These are phyloP conservation scores for Fusarium avenaceum DNA, from an alignment of 2,329 filamentous ascomycete genomes.

Conservation along the genomic window DNA sequence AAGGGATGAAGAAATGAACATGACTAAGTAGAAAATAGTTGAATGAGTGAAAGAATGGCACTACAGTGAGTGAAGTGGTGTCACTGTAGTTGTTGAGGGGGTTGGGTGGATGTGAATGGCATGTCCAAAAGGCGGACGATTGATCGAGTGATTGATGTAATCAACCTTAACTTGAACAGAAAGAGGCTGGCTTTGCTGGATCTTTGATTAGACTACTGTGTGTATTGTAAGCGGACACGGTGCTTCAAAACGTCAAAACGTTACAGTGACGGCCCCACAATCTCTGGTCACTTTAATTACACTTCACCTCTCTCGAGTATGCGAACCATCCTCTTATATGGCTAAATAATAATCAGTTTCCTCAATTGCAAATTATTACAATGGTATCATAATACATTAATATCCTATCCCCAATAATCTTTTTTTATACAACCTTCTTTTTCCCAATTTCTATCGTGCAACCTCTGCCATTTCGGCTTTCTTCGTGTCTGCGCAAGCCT, in stretches of 20 bases:
- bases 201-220: constrained; percentile 20
- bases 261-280: constrained; percentile 7
- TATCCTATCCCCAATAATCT: constrained; percentile 35
- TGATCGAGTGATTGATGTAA: constrained; percentile 33
- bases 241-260: background rate
- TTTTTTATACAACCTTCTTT: background rate
- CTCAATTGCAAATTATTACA: constrained; percentile 33
- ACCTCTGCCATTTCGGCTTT: constrained; percentile 51
- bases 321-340: background rate
- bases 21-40: constrained; percentile 46
- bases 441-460: constrained; percentile 41
- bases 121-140: constrained; percentile 41
- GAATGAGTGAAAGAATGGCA: constrained; percentile 37
- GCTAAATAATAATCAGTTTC: constrained; percentile 3
- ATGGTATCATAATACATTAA: constrained; percentile 50
- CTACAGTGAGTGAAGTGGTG: constrained; percentile 31
- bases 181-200: constrained; percentile 39
- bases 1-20: constrained; percentile 41
- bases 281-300: constrained; percentile 24
- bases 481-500: constrained; percentile 63
- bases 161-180: constrained; percentile 15
- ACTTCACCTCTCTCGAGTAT: background rate
- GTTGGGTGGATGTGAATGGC: constrained; percentile 43
- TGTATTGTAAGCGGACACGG: constrained; percentile 3
- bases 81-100: constrained; percentile 38